Evolutionary conservation across 1,284 basidiomycete genomes (phyloP), one percentile per base, ranked within the genome.

Genomic region (Tilletia indica): DNA sequence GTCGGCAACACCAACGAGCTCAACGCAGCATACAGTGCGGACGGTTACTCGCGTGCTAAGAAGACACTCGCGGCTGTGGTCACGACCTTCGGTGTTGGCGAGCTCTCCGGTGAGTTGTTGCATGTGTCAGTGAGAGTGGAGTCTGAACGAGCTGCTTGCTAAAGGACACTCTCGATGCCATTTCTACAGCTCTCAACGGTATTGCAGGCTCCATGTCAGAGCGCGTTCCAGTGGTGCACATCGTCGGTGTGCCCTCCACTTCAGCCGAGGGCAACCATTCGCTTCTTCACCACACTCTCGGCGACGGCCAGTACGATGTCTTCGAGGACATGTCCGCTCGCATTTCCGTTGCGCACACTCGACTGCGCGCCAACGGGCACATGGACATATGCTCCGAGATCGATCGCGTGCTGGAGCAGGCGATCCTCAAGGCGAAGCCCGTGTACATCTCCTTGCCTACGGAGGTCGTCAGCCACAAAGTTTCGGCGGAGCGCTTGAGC

Each of bases 401-500:
- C 66, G 95, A 98, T 84, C 88, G 90, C 58, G 87, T 94, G 67
- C 86, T 98, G 68, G 88, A 87, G 2, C 89, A 90, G 36, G 93
- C 92, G 73, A 88, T 97, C 69, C 88, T 74, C 48, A 74, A 74
- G 88, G 91, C 91, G 47, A 89, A 92, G 25, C 94, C 95, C 0
- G 92, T 92, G 21, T 98, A 98, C 83, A 86, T 98, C 69, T 89
- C 91, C 49, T 87, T 98, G 5, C 96, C 95, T 0, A 94, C 91
- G 14, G 92, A 98, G 80, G 86, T 94, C 56, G 91, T 93, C 5
- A 88, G 89, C 78, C 86, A 87, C 68, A 89, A 90, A 78, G 90
- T 95, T 36, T 88, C 92, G 0, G 85, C 89, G 2, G 87, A 88
- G 63, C 87, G 89, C 9, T 88, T 98, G 68, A 85, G 89, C 69